Evolutionary conservation across 2,329 filamentous ascomycete species (phyloP).

Genomic region (Fusarium transvaalense): DNA sequence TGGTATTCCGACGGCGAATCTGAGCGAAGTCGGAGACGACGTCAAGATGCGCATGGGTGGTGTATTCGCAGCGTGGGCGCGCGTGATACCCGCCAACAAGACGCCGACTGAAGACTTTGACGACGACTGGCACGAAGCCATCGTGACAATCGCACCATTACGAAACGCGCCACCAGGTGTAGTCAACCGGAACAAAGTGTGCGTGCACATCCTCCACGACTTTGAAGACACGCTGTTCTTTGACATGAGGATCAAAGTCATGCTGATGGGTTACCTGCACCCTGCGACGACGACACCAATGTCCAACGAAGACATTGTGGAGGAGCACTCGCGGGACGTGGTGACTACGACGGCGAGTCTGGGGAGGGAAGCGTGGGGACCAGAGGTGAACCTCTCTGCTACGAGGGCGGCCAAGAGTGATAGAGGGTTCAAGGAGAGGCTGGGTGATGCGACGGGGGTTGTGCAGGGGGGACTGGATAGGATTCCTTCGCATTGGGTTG

Average conservation of each 20-base stretch:
- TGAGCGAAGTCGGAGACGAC: constrained; percentile 65
- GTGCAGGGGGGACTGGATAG: constrained; percentile 68
- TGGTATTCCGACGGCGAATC: constrained; percentile 66
- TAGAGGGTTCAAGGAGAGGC: constrained; percentile 59
- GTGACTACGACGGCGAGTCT: constrained; percentile 61
- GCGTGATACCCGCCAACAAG: constrained; percentile 54
- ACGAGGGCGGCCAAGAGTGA: constrained; percentile 57
- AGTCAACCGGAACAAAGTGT: constrained; percentile 63
- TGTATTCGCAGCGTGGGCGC: constrained; percentile 75
- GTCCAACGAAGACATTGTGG: constrained; percentile 44
- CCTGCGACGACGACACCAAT: constrained; percentile 35
- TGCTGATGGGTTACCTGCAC: constrained; percentile 72
- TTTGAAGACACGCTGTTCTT: constrained; percentile 59
- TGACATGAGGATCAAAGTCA: constrained; percentile 61
- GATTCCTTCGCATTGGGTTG: constrained; percentile 69
- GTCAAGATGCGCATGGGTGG: constrained; percentile 68
- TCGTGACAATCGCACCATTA: constrained; percentile 68
- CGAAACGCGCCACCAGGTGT: constrained; percentile 61
- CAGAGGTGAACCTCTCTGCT: constrained; percentile 54
- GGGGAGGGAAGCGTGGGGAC: constrained; percentile 60
- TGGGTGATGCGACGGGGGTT: constrained; percentile 61
- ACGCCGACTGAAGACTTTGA: constrained; percentile 49
- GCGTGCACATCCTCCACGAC: constrained; percentile 66
- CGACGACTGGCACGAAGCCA: constrained; percentile 68
- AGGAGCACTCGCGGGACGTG: constrained; percentile 56